Conservation (phyloP, 768 basidiomycete genomes). For the Suillus subluteus region DNA sequence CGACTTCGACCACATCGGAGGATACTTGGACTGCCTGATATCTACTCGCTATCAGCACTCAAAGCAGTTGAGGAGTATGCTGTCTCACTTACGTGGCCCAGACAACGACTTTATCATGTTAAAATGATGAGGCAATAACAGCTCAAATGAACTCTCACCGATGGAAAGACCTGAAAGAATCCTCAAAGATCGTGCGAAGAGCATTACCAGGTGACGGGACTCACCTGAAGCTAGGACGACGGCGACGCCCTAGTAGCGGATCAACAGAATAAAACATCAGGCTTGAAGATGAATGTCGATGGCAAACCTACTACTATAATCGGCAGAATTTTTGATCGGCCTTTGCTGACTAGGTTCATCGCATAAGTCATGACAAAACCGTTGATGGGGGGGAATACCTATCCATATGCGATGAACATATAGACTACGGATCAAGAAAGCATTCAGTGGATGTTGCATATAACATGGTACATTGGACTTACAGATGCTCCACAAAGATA, state of each 20-base stretch:
- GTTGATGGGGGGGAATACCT: not conserved
- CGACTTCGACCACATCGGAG: no score
- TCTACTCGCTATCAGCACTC: no score
- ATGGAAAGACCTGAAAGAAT: not conserved
- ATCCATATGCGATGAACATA: slow-evolving; percentile 9
- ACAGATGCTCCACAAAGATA: not conserved
- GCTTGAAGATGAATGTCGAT: not conserved
- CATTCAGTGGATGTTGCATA: not conserved
- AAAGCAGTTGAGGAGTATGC: no score
- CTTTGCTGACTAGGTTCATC: not conserved
- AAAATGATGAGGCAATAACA: no score
- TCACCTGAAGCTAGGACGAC: not conserved
- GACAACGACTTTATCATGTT: no score
- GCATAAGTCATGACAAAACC: not conserved
- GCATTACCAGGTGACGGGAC: not conserved
- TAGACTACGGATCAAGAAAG: not conserved
- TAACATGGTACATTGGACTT: not conserved
- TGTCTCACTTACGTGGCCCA: no score
- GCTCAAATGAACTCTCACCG: not conserved
- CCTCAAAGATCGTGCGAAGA: not conserved
- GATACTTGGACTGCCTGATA: no score
- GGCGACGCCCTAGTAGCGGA: not conserved
- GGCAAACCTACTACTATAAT: not conserved
- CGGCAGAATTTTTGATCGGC: not conserved
- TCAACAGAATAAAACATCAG: not conserved